These are phyloP conservation scores for Casuarina glauca DNA, from an alignment of 306 rosid genomes.

Conservation along the genomic window DNA sequence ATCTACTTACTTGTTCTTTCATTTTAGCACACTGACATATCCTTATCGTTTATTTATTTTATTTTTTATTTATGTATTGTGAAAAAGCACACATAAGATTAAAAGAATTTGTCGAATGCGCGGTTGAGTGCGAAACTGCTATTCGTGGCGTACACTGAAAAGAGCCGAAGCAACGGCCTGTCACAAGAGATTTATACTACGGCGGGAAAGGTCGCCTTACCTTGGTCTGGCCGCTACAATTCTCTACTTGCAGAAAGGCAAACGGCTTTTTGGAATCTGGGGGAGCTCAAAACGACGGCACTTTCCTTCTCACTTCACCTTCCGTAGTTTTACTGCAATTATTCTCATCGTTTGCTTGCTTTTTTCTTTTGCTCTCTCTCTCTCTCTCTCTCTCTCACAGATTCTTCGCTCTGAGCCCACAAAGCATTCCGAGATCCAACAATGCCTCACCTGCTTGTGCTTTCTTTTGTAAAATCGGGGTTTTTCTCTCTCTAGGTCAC, in stretches of 20 bases:
- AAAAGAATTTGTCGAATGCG: no score
- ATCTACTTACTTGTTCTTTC: no score
- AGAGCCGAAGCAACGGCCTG: not conserved
- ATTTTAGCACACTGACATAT: no score
- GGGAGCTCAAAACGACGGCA: not conserved
- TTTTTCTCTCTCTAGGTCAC: slow-evolving; percentile 3
- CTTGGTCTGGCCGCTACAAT: not conserved
- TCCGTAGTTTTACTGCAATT: not conserved
- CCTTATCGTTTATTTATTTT: not conserved
- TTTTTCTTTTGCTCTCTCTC: slow-evolving; percentile 13
- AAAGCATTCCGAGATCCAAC: slow-evolving; percentile 40
- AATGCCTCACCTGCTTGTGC: slow-evolving; percentile 19
- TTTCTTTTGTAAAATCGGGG: slow-evolving; percentile 7
- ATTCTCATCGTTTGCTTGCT: slow-evolving; percentile 8
- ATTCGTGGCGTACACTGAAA: no score
- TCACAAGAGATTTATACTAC: not conserved
- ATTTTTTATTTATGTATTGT: no score
- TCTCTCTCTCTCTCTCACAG: slow-evolving; percentile 17
- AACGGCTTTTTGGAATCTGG: not conserved
- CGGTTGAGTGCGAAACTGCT: no score
- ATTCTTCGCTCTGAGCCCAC: slow-evolving; percentile 39
- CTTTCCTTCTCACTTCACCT: slow-evolving; percentile 8
- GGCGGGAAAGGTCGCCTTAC: not conserved
- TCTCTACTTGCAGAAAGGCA: not conserved
- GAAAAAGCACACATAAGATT: no score